Evolutionary conservation across 2,329 filamentous ascomycete species (phyloP).

Genomic region (Tolypocladium sp.): DNA sequence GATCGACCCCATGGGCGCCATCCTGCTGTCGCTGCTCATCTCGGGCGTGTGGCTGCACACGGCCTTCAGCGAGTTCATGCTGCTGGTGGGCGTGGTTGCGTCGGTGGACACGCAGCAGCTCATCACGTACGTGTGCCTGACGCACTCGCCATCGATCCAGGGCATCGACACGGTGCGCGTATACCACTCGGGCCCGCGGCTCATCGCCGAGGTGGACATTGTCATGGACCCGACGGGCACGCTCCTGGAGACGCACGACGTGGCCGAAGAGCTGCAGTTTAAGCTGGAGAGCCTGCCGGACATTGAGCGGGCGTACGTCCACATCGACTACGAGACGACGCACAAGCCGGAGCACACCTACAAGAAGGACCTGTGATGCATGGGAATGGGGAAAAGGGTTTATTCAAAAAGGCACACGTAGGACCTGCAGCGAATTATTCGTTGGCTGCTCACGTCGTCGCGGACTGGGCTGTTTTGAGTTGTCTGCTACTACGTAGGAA

Average conservation of each 20-base stretch:
- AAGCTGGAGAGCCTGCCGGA: slow-evolving; percentile 89
- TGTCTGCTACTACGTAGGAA: background rate
- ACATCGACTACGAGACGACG: slow-evolving; percentile 94
- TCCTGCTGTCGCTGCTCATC: slow-evolving; percentile 72
- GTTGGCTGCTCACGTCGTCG: background rate
- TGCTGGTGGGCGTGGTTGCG: slow-evolving; percentile 83
- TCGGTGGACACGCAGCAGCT: slow-evolving; percentile 81
- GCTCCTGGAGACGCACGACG: slow-evolving; percentile 76
- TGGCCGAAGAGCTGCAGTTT: slow-evolving; percentile 87
- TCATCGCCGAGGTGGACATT: slow-evolving; percentile 93
- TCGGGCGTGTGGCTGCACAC: slow-evolving; percentile 74
- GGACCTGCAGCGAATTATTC: background rate
- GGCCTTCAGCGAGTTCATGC: slow-evolving; percentile 79
- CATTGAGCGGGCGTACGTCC: slow-evolving; percentile 89
- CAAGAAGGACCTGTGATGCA: slow-evolving; percentile 48
- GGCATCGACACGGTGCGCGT: slow-evolving; percentile 93
- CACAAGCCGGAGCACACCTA: slow-evolving; percentile 78
- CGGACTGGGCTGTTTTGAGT: background rate
- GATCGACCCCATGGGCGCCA: slow-evolving; percentile 88
- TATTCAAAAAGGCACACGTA: background rate
- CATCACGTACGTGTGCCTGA: slow-evolving; percentile 87
- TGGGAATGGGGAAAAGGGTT: background rate
- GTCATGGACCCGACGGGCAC: slow-evolving; percentile 76
- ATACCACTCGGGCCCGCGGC: slow-evolving; percentile 79
- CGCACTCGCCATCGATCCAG: slow-evolving; percentile 70